A percentile compares a stretch with the other conserved stretches of the same genome.
Conservation (phyloP, 305 asterid genomes). For the Striga hermonthica region DNA sequence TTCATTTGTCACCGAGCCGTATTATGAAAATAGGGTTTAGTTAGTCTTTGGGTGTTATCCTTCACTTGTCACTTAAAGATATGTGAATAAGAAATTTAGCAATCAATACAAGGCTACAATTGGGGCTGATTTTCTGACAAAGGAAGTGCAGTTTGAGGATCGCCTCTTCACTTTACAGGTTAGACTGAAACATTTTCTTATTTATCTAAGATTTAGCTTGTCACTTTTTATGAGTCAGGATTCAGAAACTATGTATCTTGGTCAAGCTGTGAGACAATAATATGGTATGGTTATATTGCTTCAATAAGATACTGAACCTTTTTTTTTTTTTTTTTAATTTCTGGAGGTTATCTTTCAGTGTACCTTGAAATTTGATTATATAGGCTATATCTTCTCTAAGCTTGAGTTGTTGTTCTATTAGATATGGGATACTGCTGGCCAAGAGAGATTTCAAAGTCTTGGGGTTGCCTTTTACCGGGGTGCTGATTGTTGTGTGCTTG, state of each 20-base stretch:
- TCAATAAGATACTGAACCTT: neutral
- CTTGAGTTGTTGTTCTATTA: slow-evolving; percentile 35
- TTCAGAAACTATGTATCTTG: neutral
- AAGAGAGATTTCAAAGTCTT: slow-evolving; percentile 95
- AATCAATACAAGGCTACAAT: slow-evolving; percentile 80
- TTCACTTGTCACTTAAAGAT: slow-evolving; percentile 52
- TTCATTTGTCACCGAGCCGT: slow-evolving; percentile 8
- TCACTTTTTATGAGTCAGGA: neutral
- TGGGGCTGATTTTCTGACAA: slow-evolving; percentile 75
- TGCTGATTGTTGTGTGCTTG: slow-evolving; percentile 97
- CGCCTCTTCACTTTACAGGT: slow-evolving; percentile 78
- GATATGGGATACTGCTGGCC: slow-evolving; percentile 99
- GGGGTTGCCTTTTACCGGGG: slow-evolving; percentile 98
- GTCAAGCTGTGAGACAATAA: slow-evolving; percentile 1
- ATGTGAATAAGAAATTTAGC: slow-evolving; percentile 77
- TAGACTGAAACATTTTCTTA: slow-evolving; percentile 16
- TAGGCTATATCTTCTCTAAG: slow-evolving; percentile 27
- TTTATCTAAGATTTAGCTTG: neutral
- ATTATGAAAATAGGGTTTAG: slow-evolving; percentile 14
- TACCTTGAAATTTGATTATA: neutral
- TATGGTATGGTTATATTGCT: neutral
- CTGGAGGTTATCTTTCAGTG: neutral
- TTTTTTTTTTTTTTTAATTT: slow-evolving; percentile 6
- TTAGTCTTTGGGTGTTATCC: slow-evolving; percentile 36
- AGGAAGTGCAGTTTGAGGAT: slow-evolving; percentile 81